Base-by-base conservation (phyloP, 306 rosid species). In the Prosopis cineraria region DNA sequence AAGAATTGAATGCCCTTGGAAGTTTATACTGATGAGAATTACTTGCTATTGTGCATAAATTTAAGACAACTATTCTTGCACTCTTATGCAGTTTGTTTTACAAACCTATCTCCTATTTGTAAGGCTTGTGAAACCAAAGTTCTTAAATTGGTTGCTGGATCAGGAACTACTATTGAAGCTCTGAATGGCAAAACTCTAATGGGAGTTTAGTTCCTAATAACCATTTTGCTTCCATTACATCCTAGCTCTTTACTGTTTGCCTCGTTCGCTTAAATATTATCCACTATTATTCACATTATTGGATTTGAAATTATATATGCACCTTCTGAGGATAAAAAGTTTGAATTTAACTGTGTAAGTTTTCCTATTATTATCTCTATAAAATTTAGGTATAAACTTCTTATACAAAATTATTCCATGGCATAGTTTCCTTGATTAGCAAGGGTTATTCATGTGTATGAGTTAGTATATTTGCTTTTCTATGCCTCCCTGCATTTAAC, bases 1-100 rank as follows among this genome's bases (percentile, higher is more conserved):
- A 78, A 77, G 85, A 85, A 59, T 62, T 80, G 70, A 74, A 20
- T 75, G 33, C 52, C 2, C 76, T 64, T 24, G 82, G 80, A 73
- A 84, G 50, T 70, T 53, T 55, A 48, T 72, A 31, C 48, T 81
- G 65, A 52, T 20, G 27, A 34, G 41, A 62, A 36, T 69, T 67
- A 40, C 16, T 0, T 6, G 13, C 64, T 70, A 47, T 33, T 56
- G n/a, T 36, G 70, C 27, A 11, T 64, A n/a, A 24, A 34, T 44
- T 39, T 30, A 59, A 59, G 73, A 82, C 52, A 33, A 40, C 62
- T 66, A 20, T 73, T 73, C 79, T 50, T 74, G 25, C 47, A 59
- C 3, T 30, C n/a, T 43, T 12, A 2, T 7, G 53, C 52, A 24
- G 9, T 37, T 39, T 44, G 22, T 36, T 10, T n/a, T 40, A 65